These are phyloP conservation scores for Pichia gijzeniarum DNA, from an alignment of 805 yeast genomes.

Conservation along the genomic window DNA sequence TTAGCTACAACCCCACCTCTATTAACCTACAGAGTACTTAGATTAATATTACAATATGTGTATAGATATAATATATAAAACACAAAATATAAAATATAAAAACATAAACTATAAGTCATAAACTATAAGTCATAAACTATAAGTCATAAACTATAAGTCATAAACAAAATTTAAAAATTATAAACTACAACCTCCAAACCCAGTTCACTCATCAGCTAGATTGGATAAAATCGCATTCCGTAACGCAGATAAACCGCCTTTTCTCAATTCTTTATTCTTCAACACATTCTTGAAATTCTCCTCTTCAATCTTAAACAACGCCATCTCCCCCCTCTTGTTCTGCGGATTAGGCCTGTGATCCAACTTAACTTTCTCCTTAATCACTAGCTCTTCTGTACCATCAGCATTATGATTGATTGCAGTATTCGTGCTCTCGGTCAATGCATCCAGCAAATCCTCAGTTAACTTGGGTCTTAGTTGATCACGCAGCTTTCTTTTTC, in stretches of 20 bases:
- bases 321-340: slow-evolving; percentile 39
- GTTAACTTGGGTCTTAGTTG: slow-evolving; percentile 59
- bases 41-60: no score
- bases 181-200: not conserved
- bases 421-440: slow-evolving; percentile 34
- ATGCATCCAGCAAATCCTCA: slow-evolving; percentile 51
- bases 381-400: slow-evolving; percentile 14
- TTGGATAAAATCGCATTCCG: slow-evolving; percentile 46
- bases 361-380: slow-evolving; percentile 31
- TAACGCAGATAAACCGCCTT: slow-evolving; percentile 59
- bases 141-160: no score
- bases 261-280: slow-evolving; percentile 46
- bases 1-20: no score
- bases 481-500: slow-evolving; percentile 56
- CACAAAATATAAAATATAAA: no score
- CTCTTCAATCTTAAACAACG: slow-evolving; percentile 40
- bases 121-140: no score
- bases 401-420: slow-evolving; percentile 13
- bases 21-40: no score
- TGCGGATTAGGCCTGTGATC: slow-evolving; percentile 33
- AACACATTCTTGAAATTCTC: slow-evolving; percentile 53
- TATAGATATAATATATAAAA: no score
- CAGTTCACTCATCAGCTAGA: slow-evolving; percentile 12
- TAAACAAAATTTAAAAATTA: not conserved
- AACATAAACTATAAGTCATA: no score